Evolutionary conservation across 108 stramenopile genomes (phyloP).

Genomic region (Cyclostephanos tholiformis): DNA sequence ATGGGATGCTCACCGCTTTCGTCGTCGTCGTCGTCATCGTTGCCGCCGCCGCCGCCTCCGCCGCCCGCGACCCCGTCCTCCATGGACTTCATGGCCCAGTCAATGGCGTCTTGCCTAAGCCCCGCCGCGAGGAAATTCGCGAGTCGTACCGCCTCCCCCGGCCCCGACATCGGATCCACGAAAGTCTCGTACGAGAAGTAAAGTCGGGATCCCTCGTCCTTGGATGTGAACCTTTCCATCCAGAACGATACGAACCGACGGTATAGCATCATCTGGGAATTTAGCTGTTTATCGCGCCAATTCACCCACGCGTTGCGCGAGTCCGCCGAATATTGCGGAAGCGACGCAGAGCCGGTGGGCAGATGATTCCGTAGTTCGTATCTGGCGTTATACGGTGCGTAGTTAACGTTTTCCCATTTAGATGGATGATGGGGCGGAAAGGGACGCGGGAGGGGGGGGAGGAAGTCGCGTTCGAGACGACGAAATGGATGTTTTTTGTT

Average conservation of each 20-base stretch:
- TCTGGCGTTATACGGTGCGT: not conserved
- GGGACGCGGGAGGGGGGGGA: not conserved
- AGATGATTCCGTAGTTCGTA: slow-evolving; percentile 39
- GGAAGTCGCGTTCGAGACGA: too few species aligned
- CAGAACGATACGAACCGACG: slow-evolving; percentile 42
- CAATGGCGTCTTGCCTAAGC: slow-evolving; percentile 7
- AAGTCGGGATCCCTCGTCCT: slow-evolving; percentile 26
- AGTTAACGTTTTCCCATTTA: too few species aligned
- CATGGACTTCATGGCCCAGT: slow-evolving; percentile 23
- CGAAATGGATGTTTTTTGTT: too few species aligned
- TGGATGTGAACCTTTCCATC: slow-evolving; percentile 30
- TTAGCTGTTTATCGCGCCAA: slow-evolving; percentile 39
- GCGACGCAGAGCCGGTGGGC: slow-evolving; percentile 11
- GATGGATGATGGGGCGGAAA: not conserved
- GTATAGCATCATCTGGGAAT: slow-evolving; percentile 29
- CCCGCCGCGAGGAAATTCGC: slow-evolving; percentile 24
- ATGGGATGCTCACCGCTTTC: not conserved
- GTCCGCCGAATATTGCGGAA: slow-evolving; percentile 8
- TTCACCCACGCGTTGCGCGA: slow-evolving; percentile 30
- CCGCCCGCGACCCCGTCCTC: not conserved
- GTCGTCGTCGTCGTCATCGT: slow-evolving; percentile 5
- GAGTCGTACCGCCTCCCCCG: slow-evolving; percentile 22
- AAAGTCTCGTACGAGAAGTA: slow-evolving; percentile 39
- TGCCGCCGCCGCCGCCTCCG: not conserved
- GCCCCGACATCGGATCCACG: slow-evolving; percentile 20